phyloP scores from a whole-genome alignment of 306 rosid genomes.

The Corylus heterophylla region DNA sequence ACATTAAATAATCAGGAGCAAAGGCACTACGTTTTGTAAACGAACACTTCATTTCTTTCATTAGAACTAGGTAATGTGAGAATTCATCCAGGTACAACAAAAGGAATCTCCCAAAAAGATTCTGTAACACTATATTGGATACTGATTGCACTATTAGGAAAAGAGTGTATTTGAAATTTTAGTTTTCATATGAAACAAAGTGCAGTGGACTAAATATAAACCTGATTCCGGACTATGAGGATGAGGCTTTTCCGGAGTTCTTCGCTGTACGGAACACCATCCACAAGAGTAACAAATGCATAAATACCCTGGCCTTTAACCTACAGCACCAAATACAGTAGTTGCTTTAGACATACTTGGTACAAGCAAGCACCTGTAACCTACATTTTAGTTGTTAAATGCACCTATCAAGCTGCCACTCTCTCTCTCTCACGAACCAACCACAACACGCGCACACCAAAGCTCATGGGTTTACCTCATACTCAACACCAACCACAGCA shows the following conservation, averaged over 20 bases:
- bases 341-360: slow-evolving; percentile 26
- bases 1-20: background rate
- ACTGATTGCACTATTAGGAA: background rate
- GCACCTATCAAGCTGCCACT: background rate
- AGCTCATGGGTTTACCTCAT: slow-evolving; percentile 60
- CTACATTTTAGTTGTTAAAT: slow-evolving; percentile 15
- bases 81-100: background rate
- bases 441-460: slow-evolving; percentile 9
- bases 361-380: slow-evolving; percentile 17
- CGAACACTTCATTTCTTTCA: background rate
- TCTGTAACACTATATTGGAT: background rate
- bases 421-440: slow-evolving; percentile 4
- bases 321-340: slow-evolving; percentile 40
- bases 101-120: background rate
- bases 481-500: slow-evolving; percentile 97
- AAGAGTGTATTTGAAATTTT: slow-evolving; percentile 11
- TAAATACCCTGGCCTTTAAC: slow-evolving; percentile 96
- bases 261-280: slow-evolving; percentile 87
- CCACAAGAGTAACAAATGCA: slow-evolving; percentile 89
- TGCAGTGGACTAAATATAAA: slow-evolving; percentile 27
- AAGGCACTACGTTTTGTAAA: background rate
- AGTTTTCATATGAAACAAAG: slow-evolving; percentile 5
- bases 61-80: background rate
- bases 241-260: slow-evolving; percentile 79
- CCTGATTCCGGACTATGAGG: slow-evolving; percentile 84